Base-by-base conservation (phyloP, 2,329 filamentous ascomycete species). In the Arthrobotrys entomopaga region DNA sequence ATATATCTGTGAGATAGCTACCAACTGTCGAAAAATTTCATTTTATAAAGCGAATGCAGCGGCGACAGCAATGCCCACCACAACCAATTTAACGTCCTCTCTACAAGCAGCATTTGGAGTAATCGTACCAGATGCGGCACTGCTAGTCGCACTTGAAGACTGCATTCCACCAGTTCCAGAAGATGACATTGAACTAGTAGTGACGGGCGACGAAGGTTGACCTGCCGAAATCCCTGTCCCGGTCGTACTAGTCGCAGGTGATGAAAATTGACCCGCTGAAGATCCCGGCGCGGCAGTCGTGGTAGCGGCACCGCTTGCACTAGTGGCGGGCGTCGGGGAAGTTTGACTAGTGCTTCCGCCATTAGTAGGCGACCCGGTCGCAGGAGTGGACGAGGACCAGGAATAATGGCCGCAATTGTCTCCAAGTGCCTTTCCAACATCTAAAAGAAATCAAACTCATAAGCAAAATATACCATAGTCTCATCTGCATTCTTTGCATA, bases 41-140 rank as follows among this genome's bases (percentile, higher is more conserved):
- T 29, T 53, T 34, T 53, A 53, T 29, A 53, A 20, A 16, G 6
- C 50, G n/a, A 53, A 26, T 3, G 50, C 50, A 34, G 50, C 50
- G 13, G 19, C 50, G 3, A 53, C 6, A 19, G 19, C 15, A 19
- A 53, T n/a, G 5, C 50, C 50, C 5, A 53, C 15, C 3, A 24
- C 7, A n/a, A 26, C 50, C 13, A 53, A 11, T 53, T 20, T 24
- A 34, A 53, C 50, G 11, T 53, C 50, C n/a, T 15, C 3, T n/a
- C 24, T 2, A 8, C 7, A 11, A 34, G 50, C 50, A 29, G 22
- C 50, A 15, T 26, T 26, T 53, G 7, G 29, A 34, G 29, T 10
- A 10, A 7, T 34, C 29, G 29, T 6, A 34, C 6, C 10, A 34
- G 29, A 34, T 34, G 2, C 10, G 10, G 6, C 6, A 7, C 29